Evolutionary conservation across 169 alveolate genomes (phyloP).

Genomic region (Theileria parva): DNA sequence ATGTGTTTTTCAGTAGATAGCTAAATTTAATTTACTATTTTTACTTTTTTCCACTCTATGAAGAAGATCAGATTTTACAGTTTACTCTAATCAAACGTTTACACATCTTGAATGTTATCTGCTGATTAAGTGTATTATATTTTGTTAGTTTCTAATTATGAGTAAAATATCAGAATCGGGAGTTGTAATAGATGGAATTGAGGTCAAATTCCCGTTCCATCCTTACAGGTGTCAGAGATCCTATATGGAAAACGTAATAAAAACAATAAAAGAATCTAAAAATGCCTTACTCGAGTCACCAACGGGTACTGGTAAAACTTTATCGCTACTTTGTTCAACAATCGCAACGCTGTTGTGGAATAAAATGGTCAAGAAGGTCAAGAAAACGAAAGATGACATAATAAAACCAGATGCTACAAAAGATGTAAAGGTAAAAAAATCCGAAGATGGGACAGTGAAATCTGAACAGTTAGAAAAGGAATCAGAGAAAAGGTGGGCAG

Average conservation of each 20-base stretch:
- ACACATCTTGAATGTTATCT: not conserved
- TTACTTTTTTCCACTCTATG: not conserved
- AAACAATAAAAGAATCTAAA: conserved; percentile 73
- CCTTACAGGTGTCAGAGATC: conserved; percentile 83
- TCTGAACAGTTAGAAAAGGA: conserved; percentile 25
- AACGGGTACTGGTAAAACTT: conserved; percentile 96
- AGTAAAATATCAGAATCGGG: conserved; percentile 24
- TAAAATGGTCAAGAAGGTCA: conserved; percentile 68
- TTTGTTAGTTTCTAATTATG: conserved; percentile 19
- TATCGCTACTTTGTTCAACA: conserved; percentile 89
- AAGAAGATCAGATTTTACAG: not conserved
- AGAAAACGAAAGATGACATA: conserved; percentile 49
- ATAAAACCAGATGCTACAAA: conserved; percentile 18
- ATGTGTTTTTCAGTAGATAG: not conserved
- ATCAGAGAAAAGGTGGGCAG: conserved; percentile 26
- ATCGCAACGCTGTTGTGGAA: conserved; percentile 77
- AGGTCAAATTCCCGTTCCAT: conserved; percentile 84
- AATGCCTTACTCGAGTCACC: conserved; percentile 95
- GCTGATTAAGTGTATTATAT: not conserved
- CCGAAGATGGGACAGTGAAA: not conserved
- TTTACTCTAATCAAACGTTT: not conserved
- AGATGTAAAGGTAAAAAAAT: not conserved
- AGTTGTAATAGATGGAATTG: conserved; percentile 55
- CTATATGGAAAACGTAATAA: conserved; percentile 80
- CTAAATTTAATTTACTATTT: not conserved